Conservation (phyloP, 2,329 filamentous ascomycete genomes). For the Penicillium crustosum region DNA sequence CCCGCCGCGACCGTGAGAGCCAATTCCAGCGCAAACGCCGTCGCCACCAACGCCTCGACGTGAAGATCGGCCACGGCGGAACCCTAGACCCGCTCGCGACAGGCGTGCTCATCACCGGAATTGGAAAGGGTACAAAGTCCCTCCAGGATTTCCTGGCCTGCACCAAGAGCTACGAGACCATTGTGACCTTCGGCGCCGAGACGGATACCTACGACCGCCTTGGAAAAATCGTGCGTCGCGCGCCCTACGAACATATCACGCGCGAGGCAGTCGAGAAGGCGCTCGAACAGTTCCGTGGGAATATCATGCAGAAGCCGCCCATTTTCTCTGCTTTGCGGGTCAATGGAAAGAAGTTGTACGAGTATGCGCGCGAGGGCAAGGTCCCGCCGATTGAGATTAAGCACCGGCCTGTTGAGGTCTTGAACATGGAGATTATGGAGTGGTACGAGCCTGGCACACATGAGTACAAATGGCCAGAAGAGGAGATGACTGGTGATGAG, state of each 20-base stretch:
- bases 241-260: slow-evolving; percentile 78
- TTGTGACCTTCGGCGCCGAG: slow-evolving; percentile 84
- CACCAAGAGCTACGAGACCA: slow-evolving; percentile 89
- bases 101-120: slow-evolving; percentile 83
- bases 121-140: slow-evolving; percentile 83
- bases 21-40: slow-evolving; percentile 62
- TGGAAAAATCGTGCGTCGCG: slow-evolving; percentile 76
- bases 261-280: slow-evolving; percentile 74
- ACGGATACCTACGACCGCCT: slow-evolving; percentile 90
- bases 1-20: slow-evolving; percentile 56
- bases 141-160: slow-evolving; percentile 78
- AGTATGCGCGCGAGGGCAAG: slow-evolving; percentile 89
- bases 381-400: slow-evolving; percentile 83
- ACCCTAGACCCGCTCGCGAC: slow-evolving; percentile 93
- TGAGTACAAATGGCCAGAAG: slow-evolving; percentile 72
- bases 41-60: slow-evolving; percentile 62
- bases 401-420: slow-evolving; percentile 73
- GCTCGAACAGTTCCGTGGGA: slow-evolving; percentile 72
- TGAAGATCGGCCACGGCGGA: slow-evolving; percentile 95
- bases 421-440: slow-evolving; percentile 75
- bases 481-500: slow-evolving; percentile 74
- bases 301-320: slow-evolving; percentile 84
- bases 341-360: slow-evolving; percentile 90
- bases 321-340: slow-evolving; percentile 92
- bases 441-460: slow-evolving; percentile 82